These are phyloP conservation scores for Cadophora malorum DNA, from an alignment of 2,329 filamentous ascomycete genomes.

Conservation along the genomic window DNA sequence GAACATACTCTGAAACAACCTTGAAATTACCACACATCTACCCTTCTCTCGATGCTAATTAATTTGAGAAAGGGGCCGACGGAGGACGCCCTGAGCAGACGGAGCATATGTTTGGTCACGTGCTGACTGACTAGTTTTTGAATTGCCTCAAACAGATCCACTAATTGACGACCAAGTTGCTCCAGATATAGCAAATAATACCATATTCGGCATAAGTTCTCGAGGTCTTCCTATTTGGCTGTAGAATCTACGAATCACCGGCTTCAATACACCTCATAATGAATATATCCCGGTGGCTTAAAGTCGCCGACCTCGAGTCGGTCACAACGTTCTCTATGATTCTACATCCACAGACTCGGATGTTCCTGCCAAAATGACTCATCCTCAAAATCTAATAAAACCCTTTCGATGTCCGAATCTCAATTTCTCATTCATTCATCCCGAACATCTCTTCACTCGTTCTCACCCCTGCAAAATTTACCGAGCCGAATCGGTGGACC, in stretches of 20 bases:
- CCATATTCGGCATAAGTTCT: neutral
- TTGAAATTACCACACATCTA: neutral
- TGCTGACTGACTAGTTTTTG: neutral
- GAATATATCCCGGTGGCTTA: neutral
- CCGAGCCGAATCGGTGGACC: conserved; percentile 12
- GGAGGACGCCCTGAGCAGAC: neutral
- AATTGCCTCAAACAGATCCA: neutral
- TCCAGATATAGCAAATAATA: neutral
- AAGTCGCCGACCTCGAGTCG: conserved; percentile 7
- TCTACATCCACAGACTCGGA: conserved; percentile 12
- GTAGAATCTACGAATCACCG: neutral
- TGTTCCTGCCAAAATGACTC: neutral
- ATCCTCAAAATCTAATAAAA: conserved; percentile 15
- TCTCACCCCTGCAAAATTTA: conserved; percentile 11
- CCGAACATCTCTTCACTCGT: conserved; percentile 13
- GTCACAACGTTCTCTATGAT: conserved; percentile 7
- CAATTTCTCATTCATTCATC: conserved; percentile 6
- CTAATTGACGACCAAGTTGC: neutral
- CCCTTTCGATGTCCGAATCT: conserved; percentile 14
- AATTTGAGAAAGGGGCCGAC: neutral
- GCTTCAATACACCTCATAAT: neutral
- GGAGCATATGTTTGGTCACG: neutral
- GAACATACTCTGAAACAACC: neutral
- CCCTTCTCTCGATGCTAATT: neutral
- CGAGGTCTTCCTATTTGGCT: neutral